phyloP scores from a whole-genome alignment of 2,329 filamentous ascomycete genomes.

The Sphaerulina vaccinii region DNA sequence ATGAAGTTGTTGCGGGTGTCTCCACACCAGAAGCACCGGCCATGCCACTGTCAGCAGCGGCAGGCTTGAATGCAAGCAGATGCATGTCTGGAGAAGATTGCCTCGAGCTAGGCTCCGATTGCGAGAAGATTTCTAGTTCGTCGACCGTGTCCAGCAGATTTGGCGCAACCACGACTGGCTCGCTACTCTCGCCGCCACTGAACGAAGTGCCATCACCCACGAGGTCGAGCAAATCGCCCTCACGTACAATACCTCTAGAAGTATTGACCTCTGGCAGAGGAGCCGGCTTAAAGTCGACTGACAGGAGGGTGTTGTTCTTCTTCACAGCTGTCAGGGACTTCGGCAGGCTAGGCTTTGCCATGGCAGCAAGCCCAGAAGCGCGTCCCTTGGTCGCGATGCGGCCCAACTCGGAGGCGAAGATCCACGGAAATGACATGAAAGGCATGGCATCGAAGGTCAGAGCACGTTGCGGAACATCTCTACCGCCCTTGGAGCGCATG shows the following conservation, averaged over 20 bases:
- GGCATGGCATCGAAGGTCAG: slow-evolving; percentile 61
- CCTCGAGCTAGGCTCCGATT: background rate
- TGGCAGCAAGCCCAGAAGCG: slow-evolving; percentile 4
- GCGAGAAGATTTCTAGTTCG: background rate
- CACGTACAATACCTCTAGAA: slow-evolving; percentile 15
- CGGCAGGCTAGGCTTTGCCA: slow-evolving; percentile 17
- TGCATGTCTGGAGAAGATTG: background rate
- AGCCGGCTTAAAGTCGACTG: slow-evolving; percentile 17
- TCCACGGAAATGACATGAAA: slow-evolving; percentile 90
- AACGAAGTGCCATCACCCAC: background rate
- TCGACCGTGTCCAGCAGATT: background rate
- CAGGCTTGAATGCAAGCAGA: background rate
- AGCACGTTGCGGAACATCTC: slow-evolving; percentile 38
- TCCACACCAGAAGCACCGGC: background rate
- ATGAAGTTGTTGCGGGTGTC: background rate
- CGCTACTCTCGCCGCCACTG: background rate
- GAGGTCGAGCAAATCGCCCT: slow-evolving; percentile 24
- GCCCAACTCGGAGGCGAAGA: slow-evolving; percentile 73
- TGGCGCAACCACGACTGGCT: slow-evolving; percentile 4
- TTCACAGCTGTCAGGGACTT: slow-evolving; percentile 14
- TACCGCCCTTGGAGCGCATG: slow-evolving; percentile 42
- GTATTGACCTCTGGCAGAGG: slow-evolving; percentile 21
- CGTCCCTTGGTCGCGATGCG: slow-evolving; percentile 57
- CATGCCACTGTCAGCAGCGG: background rate
- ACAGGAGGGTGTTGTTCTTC: slow-evolving; percentile 13